Evolutionary conservation across 2,329 filamentous ascomycete genomes (phyloP).

Genomic region (Colletotrichum gigasporum): DNA sequence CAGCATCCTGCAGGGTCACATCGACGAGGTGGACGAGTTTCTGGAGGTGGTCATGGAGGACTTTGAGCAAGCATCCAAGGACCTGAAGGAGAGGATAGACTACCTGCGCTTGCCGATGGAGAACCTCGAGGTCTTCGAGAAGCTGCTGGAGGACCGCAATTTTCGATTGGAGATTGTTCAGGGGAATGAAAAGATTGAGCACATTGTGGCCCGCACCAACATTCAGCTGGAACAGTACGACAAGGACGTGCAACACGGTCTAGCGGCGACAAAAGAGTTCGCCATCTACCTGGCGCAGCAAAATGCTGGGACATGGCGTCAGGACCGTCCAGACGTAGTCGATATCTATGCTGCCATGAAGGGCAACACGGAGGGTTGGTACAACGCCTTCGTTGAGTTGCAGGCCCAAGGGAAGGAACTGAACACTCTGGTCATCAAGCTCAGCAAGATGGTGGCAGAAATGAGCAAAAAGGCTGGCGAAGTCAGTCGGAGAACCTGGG

Average conservation of each 20-base stretch:
- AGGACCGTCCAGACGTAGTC: constrained; percentile 69
- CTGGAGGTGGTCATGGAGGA: constrained; percentile 88
- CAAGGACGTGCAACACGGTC: constrained; percentile 81
- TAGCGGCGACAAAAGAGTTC: constrained; percentile 80
- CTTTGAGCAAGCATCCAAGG: constrained; percentile 78
- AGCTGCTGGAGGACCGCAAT: constrained; percentile 84
- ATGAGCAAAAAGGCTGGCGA: constrained; percentile 88
- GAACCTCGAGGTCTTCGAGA: constrained; percentile 84
- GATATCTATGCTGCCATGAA: constrained; percentile 91
- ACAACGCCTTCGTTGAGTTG: constrained; percentile 79
- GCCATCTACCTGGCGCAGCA: constrained; percentile 78
- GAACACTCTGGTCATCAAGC: constrained; percentile 73
- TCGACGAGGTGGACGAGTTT: constrained; percentile 93
- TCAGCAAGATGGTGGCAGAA: constrained; percentile 82
- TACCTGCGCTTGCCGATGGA: constrained; percentile 85
- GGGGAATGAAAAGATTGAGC: constrained; percentile 91
- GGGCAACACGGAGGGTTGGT: constrained; percentile 92
- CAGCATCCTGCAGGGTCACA: constrained; percentile 87
- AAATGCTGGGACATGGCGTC: constrained; percentile 66
- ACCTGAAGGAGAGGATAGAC: constrained; percentile 82
- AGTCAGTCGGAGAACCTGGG: constrained; percentile 81
- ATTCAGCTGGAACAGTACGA: constrained; percentile 79
- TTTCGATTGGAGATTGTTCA: constrained; percentile 86
- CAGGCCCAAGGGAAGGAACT: constrained; percentile 77
- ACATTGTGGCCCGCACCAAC: constrained; percentile 84